Evolutionary conservation across 2,329 filamentous ascomycete species (phyloP), one percentile per base, ranked within the genome.

Genomic region (Lecanoromycetidae sp.): DNA sequence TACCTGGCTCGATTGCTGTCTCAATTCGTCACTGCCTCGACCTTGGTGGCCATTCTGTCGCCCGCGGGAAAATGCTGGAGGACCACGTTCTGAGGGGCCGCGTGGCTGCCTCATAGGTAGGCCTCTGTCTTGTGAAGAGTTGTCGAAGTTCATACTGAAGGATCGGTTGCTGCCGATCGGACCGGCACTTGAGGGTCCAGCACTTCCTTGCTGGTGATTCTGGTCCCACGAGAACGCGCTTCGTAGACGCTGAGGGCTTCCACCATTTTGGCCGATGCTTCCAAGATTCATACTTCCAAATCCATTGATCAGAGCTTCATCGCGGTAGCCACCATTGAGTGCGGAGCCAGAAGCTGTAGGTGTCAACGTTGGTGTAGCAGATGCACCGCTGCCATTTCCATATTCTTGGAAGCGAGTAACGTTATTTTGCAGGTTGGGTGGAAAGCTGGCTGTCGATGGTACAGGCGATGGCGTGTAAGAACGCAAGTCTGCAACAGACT

Each of bases 401-500:
- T 80, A 75, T 49, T 77, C 75, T 52, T 75, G 74, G 54, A 80
- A 75, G 46, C 78, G 74, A 37, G 76, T 69, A 46, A 79, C 75
- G 56, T 80, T 80, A 53, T 75, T 72, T 58, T 72, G 71, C 41
- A 86, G 69, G 51, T 74, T 76, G 54, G 78, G 77, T 46, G 86
- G 80, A 61, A 93, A 94, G 69, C 87, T 93, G 5, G 86, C 86
- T 15, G 86, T 87, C 10, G 91, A 94, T 6, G 82, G 82, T 3
- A 85, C 90, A 5, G 91, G 90, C 57, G 90, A 96, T 9, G 90
- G 90, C 13, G 88, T 95, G 67, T 93, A 94, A 1, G 88, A 94
- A 54, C 90, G 84, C 54, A 98, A 70, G 61, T 98, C 91, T 29
- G 90, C 91, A 62, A 95, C 95, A 42, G 90, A 96, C 71, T 96